Evolutionary conservation across 192 early-diverging fungal species (phyloP).

Genomic region (Umbelopsis sp.): DNA sequence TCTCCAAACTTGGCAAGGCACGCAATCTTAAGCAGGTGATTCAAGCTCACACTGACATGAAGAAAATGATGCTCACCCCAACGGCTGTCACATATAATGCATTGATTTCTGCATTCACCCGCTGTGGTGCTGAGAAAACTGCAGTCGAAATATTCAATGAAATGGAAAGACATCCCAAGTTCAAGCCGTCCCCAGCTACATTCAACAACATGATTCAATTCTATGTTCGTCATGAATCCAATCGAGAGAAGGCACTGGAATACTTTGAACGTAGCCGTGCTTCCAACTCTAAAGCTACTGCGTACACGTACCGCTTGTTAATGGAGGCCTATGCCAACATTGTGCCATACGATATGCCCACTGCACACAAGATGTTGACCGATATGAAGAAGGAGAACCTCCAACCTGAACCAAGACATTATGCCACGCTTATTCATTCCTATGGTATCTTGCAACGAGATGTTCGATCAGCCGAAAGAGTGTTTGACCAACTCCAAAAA

Average conservation of each 20-base stretch:
- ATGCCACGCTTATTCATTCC: slow-evolving; percentile 54
- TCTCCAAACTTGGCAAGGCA: slow-evolving; percentile 59
- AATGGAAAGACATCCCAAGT: slow-evolving; percentile 45
- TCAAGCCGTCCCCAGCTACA: slow-evolving; percentile 53
- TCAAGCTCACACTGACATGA: slow-evolving; percentile 60
- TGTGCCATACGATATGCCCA: slow-evolving; percentile 56
- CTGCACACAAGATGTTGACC: slow-evolving; percentile 47
- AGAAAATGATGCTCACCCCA: slow-evolving; percentile 43
- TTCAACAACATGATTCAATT: slow-evolving; percentile 68
- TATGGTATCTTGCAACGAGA: slow-evolving; percentile 57
- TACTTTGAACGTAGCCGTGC: slow-evolving; percentile 48
- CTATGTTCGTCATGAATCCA: slow-evolving; percentile 54
- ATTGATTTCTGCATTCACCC: slow-evolving; percentile 55
- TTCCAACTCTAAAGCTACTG: slow-evolving; percentile 49
- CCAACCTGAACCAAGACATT: slow-evolving; percentile 50
- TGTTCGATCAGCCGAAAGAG: slow-evolving; percentile 40
- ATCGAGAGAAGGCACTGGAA: slow-evolving; percentile 47
- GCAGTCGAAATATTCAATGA: slow-evolving; percentile 49
- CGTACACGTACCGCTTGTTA: slow-evolving; percentile 56
- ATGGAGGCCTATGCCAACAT: slow-evolving; percentile 58
- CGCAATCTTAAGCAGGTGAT: slow-evolving; percentile 54
- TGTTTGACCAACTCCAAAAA: slow-evolving; percentile 44
- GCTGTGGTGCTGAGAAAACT: slow-evolving; percentile 53
- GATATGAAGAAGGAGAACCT: slow-evolving; percentile 44
- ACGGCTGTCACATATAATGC: slow-evolving; percentile 60